Conservation (phyloP, 345 rosid species). For the Salix koriyanagi region DNA sequence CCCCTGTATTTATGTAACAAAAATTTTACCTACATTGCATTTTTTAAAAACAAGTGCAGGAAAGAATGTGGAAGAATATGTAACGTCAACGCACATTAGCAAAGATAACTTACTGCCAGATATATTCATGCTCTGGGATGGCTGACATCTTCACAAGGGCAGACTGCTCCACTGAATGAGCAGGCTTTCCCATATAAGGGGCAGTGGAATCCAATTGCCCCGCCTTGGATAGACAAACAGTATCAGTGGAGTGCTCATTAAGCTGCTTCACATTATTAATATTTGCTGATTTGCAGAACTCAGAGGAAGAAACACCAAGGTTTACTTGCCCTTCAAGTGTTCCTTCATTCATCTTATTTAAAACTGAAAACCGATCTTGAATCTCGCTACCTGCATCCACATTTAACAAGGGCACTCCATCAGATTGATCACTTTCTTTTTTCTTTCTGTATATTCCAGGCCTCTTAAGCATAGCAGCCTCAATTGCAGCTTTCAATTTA, state of each 20-base stretch:
- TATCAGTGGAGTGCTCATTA: constrained; percentile 31
- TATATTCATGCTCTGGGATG: constrained; percentile 72
- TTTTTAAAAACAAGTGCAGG: background rate
- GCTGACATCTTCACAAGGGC: constrained; percentile 37
- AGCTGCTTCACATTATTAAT: constrained; percentile 36
- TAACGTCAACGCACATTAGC: constrained; percentile 3
- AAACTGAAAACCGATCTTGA: constrained; percentile 42
- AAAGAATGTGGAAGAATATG: background rate
- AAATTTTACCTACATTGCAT: constrained; percentile 8
- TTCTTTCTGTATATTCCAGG: constrained; percentile 65
- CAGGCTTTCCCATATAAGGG: constrained; percentile 32
- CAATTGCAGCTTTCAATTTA: constrained; percentile 75
- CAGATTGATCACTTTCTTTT: constrained; percentile 46
- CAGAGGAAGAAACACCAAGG: constrained; percentile 22
- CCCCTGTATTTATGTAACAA: constrained; percentile 54
- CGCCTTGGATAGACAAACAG: constrained; percentile 19
- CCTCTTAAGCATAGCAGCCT: constrained; percentile 70
- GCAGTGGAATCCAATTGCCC: constrained; percentile 30
- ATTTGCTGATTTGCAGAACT: constrained; percentile 36
- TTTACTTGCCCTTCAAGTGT: constrained; percentile 40
- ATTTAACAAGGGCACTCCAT: constrained; percentile 36
- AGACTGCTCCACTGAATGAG: constrained; percentile 28
- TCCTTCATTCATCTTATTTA: constrained; percentile 43
- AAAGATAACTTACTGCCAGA: constrained; percentile 79
- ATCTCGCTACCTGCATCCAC: constrained; percentile 39